Conservation (phyloP, 83 land plant species). For the Thuja plicata region DNA sequence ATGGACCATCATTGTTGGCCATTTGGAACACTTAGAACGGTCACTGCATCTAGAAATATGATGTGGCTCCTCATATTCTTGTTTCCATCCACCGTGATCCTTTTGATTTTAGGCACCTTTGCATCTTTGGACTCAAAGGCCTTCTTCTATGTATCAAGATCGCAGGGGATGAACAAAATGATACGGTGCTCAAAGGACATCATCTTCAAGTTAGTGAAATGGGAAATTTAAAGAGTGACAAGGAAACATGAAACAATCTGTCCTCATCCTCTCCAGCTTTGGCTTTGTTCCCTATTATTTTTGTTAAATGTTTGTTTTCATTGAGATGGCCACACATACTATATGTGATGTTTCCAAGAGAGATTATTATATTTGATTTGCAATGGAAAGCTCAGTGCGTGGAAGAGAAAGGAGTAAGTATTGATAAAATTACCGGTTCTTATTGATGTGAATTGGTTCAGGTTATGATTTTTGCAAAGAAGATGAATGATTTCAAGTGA, state of each 20-base stretch:
- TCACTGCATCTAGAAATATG: conserved; percentile 71
- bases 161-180: not conserved
- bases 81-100: conserved; percentile 85
- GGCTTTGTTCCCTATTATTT: no score
- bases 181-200: conserved; percentile 34
- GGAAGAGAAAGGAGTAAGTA: conserved; percentile 86
- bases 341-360: no score
- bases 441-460: not conserved
- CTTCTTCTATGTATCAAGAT: conserved; percentile 63
- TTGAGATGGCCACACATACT: no score
- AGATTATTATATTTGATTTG: conserved; percentile 84
- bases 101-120: conserved; percentile 75
- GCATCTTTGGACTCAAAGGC: conserved; percentile 68
- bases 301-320: no score
- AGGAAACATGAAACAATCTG: no score
- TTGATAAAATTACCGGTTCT: not conserved
- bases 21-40: conserved; percentile 58
- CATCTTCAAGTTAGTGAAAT: conserved; percentile 29
- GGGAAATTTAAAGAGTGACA: no score
- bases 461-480: not conserved
- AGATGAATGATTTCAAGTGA: not conserved
- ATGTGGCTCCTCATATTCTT: conserved; percentile 69
- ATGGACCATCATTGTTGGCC: conserved; percentile 68
- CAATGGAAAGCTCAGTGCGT: conserved; percentile 84
- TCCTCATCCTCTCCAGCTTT: no score